Evolutionary conservation across 2,329 filamentous ascomycete genomes (phyloP).

Genomic region (Sclerotinia minor): DNA sequence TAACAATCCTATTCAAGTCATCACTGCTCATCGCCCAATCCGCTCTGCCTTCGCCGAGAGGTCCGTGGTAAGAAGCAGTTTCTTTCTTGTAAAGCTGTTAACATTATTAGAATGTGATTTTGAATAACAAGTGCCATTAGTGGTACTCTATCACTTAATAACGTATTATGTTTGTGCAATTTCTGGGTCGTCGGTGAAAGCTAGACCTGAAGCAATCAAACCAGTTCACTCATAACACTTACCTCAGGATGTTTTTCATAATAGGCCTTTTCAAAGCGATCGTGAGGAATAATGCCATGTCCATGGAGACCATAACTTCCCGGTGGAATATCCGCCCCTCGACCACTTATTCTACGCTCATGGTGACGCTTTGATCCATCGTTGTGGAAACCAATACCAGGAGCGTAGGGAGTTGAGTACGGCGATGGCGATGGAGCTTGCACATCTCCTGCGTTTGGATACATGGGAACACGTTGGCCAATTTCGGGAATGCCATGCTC

Average conservation of each 20-base stretch:
- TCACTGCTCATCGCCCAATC: constrained; percentile 88
- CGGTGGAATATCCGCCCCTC: constrained; percentile 71
- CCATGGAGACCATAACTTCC: constrained; percentile 93
- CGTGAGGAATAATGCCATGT: constrained; percentile 72
- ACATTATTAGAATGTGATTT: constrained; percentile 16
- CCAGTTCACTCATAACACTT: constrained; percentile 15
- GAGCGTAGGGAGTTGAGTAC: constrained; percentile 33
- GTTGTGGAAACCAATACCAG: constrained; percentile 52
- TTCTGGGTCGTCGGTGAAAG: neutral
- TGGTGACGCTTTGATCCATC: constrained; percentile 58
- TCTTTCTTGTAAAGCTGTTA: constrained; percentile 65
- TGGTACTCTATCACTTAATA: neutral
- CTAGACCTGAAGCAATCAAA: neutral
- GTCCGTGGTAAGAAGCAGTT: constrained; percentile 50
- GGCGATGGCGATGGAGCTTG: constrained; percentile 87
- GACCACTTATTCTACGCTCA: constrained; percentile 69
- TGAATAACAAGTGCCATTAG: neutral
- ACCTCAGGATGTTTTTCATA: constrained; percentile 85
- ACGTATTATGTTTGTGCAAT: neutral
- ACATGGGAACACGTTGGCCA: constrained; percentile 90
- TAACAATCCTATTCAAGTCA: constrained; percentile 86
- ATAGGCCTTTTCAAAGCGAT: constrained; percentile 88
- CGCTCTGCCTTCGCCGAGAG: constrained; percentile 51
- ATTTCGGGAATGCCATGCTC: constrained; percentile 91
- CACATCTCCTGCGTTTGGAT: constrained; percentile 87